phyloP scores from a whole-genome alignment of 2,329 filamentous ascomycete genomes.

The Penicillium nordicum region DNA sequence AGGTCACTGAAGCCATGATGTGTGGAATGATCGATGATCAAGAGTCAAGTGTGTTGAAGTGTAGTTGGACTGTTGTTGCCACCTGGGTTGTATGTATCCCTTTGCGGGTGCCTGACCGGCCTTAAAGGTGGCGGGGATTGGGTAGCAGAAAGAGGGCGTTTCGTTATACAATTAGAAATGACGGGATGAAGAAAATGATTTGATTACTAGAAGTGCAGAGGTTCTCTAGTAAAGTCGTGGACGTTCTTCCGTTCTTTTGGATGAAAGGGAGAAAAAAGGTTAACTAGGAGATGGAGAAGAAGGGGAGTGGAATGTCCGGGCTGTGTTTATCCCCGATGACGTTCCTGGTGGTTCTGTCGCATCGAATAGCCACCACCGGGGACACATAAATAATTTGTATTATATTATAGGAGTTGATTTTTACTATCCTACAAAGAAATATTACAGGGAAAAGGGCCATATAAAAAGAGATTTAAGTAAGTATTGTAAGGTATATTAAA shows the following conservation, averaged over 20 bases:
- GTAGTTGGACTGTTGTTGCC: slow-evolving; percentile 4
- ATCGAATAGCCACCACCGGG: no score
- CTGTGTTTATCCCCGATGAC: slow-evolving; percentile 29
- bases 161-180: slow-evolving; percentile 1
- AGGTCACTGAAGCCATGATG: slow-evolving; percentile 89
- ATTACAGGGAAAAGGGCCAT: no score
- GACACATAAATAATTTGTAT: no score
- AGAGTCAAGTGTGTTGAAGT: background rate
- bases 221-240: background rate
- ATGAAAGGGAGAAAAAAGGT: background rate
- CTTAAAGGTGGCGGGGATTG: slow-evolving; percentile 17
- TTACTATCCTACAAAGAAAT: no score
- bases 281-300: slow-evolving; percentile 1
- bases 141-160: slow-evolving; percentile 17
- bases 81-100: slow-evolving; percentile 15
- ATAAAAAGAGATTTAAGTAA: no score
- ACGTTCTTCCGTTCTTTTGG: background rate
- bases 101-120: slow-evolving; percentile 22
- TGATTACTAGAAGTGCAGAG: background rate
- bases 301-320: slow-evolving; percentile 22
- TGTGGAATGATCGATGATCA: background rate
- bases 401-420: no score
- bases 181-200: background rate
- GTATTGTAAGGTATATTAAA: no score
- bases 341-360: slow-evolving; percentile 15